phyloP scores from a whole-genome alignment of 106 monocot species.

The Phalaenopsis equestris region DNA sequence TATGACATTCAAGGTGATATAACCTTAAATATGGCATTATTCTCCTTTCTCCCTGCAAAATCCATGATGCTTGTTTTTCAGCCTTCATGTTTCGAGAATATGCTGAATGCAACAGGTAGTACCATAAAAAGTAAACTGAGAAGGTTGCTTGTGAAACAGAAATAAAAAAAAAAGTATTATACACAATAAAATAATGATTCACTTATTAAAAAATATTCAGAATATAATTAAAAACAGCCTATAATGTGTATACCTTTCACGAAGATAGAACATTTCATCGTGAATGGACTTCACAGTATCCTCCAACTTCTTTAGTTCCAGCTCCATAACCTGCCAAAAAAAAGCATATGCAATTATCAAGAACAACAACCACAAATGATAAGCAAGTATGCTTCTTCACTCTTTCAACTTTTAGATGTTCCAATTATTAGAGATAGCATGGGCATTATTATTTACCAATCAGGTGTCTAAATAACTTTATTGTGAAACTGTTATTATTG shows the following conservation, averaged over 20 bases:
- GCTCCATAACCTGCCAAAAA: conserved; percentile 55
- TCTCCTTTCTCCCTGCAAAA: neutral
- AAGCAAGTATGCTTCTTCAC: neutral
- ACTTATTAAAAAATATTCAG: neutral
- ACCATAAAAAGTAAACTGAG: neutral
- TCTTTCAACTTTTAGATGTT: neutral
- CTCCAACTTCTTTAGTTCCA: conserved; percentile 84
- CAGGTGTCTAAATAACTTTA: too few species aligned
- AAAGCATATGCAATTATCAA: neutral
- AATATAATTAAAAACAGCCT: neutral
- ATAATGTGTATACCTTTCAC: conserved; percentile 49
- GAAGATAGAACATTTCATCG: conserved; percentile 92
- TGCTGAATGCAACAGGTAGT: neutral
- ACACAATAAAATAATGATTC: neutral
- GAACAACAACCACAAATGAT: neutral
- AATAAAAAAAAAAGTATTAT: neutral
- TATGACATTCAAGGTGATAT: neutral
- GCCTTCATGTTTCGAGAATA: neutral
- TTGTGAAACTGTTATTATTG: too few species aligned
- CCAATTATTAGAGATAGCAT: too few species aligned
- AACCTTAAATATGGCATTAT: too few species aligned
- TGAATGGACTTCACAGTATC: conserved; percentile 74
- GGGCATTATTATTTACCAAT: too few species aligned
- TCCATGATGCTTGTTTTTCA: neutral
- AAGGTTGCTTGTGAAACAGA: neutral